phyloP scores from a whole-genome alignment of 2,329 filamentous ascomycete species.

The Clonostachys rosea region DNA sequence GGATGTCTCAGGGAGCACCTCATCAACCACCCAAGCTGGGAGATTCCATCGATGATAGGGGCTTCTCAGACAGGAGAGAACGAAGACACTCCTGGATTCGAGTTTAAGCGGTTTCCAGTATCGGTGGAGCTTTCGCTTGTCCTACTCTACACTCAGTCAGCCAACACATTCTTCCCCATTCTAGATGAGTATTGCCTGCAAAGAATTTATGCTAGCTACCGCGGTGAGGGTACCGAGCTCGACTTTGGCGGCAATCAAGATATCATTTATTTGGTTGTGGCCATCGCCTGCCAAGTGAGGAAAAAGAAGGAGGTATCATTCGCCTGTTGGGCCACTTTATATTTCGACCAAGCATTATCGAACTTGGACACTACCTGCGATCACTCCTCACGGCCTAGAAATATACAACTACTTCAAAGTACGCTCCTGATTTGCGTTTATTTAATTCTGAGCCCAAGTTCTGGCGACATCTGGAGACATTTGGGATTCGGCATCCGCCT shows the following conservation, averaged over 20 bases:
- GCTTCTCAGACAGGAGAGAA: not conserved
- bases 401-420: conserved; percentile 6
- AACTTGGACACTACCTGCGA: conserved; percentile 1
- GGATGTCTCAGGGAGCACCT: not conserved
- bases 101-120: not conserved
- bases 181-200: not conserved
- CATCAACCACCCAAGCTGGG: not conserved
- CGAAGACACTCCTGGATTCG: not conserved
- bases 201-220: not conserved
- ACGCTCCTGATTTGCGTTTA: conserved; percentile 6
- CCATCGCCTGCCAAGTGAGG: conserved; percentile 4
- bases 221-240: not conserved
- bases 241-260: not conserved
- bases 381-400: conserved; percentile 2
- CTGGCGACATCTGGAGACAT: conserved; percentile 8
- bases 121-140: not conserved
- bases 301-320: conserved; percentile 2
- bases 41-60: not conserved
- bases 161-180: not conserved
- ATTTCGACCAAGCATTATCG: not conserved
- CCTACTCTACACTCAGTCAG: not conserved
- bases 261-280: conserved; percentile 5
- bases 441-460: conserved; percentile 6
- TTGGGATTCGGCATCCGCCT: conserved; percentile 5
- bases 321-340: not conserved